Conservation (phyloP, 371 early-diverging fungal genomes). For the Mortierella sp. region DNA sequence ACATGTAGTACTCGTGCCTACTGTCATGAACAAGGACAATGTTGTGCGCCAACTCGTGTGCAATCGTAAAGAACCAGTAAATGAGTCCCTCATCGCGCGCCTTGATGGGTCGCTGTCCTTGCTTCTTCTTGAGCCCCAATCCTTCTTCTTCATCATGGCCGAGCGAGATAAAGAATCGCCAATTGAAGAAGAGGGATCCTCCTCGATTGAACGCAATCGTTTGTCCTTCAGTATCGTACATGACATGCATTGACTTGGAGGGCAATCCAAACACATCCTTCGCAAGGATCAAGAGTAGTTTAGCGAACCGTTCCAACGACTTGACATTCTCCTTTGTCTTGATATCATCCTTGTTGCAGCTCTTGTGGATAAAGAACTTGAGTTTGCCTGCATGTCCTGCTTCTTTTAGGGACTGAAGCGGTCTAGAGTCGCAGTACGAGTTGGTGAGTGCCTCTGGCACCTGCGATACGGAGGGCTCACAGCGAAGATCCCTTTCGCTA, state of each 20-base stretch:
- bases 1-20: conserved; percentile 79
- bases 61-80: conserved; percentile 90
- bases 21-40: conserved; percentile 66
- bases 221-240: conserved; percentile 73
- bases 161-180: conserved; percentile 78
- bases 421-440: conserved; percentile 64
- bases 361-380: conserved; percentile 66
- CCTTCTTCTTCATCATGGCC: conserved; percentile 60
- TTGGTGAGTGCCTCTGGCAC: conserved; percentile 40
- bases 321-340: conserved; percentile 58
- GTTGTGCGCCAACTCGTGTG: conserved; percentile 92
- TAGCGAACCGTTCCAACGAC: conserved; percentile 65
- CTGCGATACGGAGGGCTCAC: conserved; percentile 32
- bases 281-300: conserved; percentile 64
- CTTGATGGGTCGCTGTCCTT: conserved; percentile 46
- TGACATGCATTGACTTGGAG: conserved; percentile 73
- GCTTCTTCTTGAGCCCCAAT: conserved; percentile 8
- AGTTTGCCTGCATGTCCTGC: conserved; percentile 61
- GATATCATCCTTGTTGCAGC: conserved; percentile 54
- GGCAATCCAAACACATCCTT: conserved; percentile 72
- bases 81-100: conserved; percentile 64
- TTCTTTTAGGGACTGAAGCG: conserved; percentile 65
- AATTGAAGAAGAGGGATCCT: conserved; percentile 86
- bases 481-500: conserved; percentile 41
- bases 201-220: conserved; percentile 87